Evolutionary conservation across 768 basidiomycete genomes (phyloP).

Genomic region (Auricularia auricula-judae): DNA sequence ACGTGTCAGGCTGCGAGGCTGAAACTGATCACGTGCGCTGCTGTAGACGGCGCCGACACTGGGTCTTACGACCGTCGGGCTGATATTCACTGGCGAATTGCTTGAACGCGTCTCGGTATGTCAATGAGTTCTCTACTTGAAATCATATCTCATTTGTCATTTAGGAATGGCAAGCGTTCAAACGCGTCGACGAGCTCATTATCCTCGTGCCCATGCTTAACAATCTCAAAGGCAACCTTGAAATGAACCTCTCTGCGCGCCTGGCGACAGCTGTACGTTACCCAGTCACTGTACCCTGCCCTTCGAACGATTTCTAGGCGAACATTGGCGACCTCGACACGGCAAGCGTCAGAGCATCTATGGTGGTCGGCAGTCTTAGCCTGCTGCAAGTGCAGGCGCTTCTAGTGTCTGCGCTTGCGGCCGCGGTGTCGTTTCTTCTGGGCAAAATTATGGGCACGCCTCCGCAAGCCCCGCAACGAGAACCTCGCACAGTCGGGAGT

Average conservation of each 20-base stretch:
- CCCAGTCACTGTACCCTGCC: background rate
- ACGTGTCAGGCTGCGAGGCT: background rate
- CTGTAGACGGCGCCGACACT: slow-evolving; percentile 77
- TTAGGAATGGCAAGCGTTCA: slow-evolving; percentile 84
- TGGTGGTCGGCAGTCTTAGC: slow-evolving; percentile 73
- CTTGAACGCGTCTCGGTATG: slow-evolving; percentile 76
- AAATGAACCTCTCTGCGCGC: slow-evolving; percentile 96
- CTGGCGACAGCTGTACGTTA: slow-evolving; percentile 67
- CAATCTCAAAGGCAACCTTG: slow-evolving; percentile 96
- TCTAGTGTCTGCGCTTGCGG: slow-evolving; percentile 79
- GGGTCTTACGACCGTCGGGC: slow-evolving; percentile 68
- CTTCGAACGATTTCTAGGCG: slow-evolving; percentile 21
- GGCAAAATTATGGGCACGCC: slow-evolving; percentile 23
- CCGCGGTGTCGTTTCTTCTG: slow-evolving; percentile 62
- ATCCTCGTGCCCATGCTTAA: slow-evolving; percentile 91
- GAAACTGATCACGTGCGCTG: background rate
- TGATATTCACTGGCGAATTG: slow-evolving; percentile 85
- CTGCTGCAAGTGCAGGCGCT: slow-evolving; percentile 91
- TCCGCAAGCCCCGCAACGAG: background rate
- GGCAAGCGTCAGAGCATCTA: slow-evolving; percentile 41
- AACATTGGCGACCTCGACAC: slow-evolving; percentile 89
- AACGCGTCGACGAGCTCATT: slow-evolving; percentile 84
- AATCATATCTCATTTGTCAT: background rate
- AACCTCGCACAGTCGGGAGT: background rate
- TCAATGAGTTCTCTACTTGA: slow-evolving; percentile 8